Conservation (phyloP, 164 flowering plant species). For the Malania oleifera region DNA sequence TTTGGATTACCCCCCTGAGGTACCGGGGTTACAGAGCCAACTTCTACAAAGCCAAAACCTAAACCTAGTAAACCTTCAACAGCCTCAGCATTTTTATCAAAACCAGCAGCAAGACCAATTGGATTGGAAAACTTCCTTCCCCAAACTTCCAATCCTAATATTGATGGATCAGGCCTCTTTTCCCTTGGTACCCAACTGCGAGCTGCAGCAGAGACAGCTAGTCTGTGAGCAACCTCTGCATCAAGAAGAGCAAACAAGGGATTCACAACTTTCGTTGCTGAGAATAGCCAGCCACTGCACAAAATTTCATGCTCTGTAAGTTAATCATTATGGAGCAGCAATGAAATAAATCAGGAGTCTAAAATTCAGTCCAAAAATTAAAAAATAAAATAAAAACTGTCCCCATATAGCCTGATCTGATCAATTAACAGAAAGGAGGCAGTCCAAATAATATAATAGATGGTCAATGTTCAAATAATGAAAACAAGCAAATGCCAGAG, state of each 20-base stretch:
- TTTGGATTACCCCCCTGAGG: constrained; percentile 98
- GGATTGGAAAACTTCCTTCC: constrained; percentile 94
- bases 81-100: constrained; percentile 99
- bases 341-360: background rate
- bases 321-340: background rate
- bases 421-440: too few species aligned
- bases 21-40: constrained; percentile 94
- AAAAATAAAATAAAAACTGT: too few species aligned
- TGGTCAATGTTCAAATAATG: too few species aligned
- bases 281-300: constrained; percentile 96
- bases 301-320: background rate
- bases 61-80: constrained; percentile 85
- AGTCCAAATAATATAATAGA: too few species aligned
- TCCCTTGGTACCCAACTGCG: constrained; percentile 97
- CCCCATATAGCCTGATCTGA: too few species aligned
- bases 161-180: constrained; percentile 81
- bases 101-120: constrained; percentile 96
- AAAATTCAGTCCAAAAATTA: too few species aligned
- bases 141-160: constrained; percentile 84
- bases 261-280: constrained; percentile 91
- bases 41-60: constrained; percentile 98
- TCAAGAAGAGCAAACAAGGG: constrained; percentile 95
- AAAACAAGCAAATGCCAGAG: too few species aligned
- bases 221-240: constrained; percentile 75
- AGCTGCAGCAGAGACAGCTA: constrained; percentile 87